These are phyloP conservation scores for Panaeolus papilionaceus DNA, from an alignment of 768 basidiomycete genomes.

Conservation along the genomic window DNA sequence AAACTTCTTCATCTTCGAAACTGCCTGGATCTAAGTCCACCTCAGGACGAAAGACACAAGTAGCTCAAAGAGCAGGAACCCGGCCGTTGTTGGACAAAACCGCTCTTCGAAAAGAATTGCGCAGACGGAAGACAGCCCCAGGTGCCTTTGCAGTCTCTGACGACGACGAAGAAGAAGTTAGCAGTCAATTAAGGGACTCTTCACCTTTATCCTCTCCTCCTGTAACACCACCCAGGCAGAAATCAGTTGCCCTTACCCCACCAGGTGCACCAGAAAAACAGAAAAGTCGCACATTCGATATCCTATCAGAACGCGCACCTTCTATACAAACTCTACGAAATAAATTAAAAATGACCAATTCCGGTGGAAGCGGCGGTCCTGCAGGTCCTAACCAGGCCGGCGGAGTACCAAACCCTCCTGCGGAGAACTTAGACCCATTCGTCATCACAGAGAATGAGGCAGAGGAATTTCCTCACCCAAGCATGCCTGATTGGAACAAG, in stretches of 20 bases:
- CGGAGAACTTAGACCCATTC: neutral
- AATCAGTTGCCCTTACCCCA: neutral
- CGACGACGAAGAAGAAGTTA: neutral
- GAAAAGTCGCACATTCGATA: neutral
- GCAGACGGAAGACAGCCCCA: neutral
- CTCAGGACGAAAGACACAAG: neutral
- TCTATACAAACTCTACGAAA: neutral
- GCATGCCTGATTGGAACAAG: constrained; percentile 10
- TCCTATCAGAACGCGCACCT: neutral
- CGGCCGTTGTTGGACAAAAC: neutral
- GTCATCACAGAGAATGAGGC: neutral
- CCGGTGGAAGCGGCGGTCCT: too few species aligned
- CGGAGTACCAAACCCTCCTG: too few species aligned
- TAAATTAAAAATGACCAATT: neutral
- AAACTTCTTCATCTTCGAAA: neutral
- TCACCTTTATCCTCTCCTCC: neutral
- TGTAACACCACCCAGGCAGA: neutral
- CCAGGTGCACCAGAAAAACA: neutral
- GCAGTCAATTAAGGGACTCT: neutral
- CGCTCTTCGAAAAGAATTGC: neutral
- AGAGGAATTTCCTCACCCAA: neutral
- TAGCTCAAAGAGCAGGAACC: neutral
- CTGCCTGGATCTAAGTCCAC: neutral
- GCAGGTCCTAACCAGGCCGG: too few species aligned
- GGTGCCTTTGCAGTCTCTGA: neutral